phyloP scores from a whole-genome alignment of 1,284 basidiomycete genomes.

The Ceratorhiza oryzae-sativae region DNA sequence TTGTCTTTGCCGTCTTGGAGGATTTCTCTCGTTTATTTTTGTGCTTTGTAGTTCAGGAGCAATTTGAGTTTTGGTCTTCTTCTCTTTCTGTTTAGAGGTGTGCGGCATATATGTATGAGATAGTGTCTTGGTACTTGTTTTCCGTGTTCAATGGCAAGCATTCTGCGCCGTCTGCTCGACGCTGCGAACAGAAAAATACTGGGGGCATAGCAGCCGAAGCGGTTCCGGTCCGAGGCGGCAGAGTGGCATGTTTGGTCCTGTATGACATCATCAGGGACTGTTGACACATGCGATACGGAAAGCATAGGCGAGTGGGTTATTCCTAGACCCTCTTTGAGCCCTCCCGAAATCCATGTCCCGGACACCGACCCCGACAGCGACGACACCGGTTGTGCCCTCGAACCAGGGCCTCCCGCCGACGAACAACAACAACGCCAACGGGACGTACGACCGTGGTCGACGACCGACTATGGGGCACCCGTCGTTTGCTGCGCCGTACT shows the following conservation, averaged over 20 bases:
- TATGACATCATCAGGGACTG: conserved; percentile 36
- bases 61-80: no score
- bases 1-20: no score
- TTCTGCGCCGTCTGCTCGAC: no score
- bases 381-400: background rate
- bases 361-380: conserved; percentile 29
- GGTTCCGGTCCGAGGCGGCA: background rate
- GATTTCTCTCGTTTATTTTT: no score
- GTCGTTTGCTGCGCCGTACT: conserved; percentile 25
- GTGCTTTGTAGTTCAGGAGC: no score
- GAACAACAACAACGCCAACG: background rate
- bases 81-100: no score
- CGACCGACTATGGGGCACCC: background rate
- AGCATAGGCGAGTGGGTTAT: conserved; percentile 30
- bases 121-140: no score
- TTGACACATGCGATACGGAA: conserved; percentile 12
- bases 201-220: background rate
- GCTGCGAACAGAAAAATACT: no score
- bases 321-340: background rate
- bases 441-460: background rate
- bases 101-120: no score
- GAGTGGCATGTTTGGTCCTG: conserved; percentile 30
- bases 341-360: conserved; percentile 21
- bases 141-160: no score
- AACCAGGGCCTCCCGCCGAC: background rate